These are phyloP conservation scores for Globisporangium cystogenes DNA, from an alignment of 352 stramenopile species.

Conservation along the genomic window DNA sequence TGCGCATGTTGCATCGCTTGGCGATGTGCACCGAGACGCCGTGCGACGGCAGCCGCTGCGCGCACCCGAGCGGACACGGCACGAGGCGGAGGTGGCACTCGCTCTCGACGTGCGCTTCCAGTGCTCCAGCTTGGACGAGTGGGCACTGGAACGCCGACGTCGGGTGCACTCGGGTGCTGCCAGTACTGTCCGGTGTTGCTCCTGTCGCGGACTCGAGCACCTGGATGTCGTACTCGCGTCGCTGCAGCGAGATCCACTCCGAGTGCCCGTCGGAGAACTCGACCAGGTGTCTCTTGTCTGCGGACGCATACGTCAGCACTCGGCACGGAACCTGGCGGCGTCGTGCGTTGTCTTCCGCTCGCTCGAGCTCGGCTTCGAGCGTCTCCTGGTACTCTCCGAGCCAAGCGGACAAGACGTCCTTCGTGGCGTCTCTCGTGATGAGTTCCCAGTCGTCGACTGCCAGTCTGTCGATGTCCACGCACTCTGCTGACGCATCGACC, in stretches of 20 bases:
- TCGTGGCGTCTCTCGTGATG: conserved; percentile 1
- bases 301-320: conserved; percentile 34
- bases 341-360: conserved; percentile 6
- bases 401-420: conserved; percentile 5
- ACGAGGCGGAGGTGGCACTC: conserved; percentile 49
- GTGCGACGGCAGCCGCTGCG: conserved; percentile 42
- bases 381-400: background rate
- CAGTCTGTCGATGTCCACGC: background rate
- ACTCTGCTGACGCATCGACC: background rate
- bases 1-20: conserved; percentile 61
- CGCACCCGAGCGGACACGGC: conserved; percentile 55
- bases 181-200: background rate
- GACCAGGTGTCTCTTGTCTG: conserved; percentile 31
- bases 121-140: conserved; percentile 10
- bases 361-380: conserved; percentile 6
- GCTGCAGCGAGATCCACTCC: conserved; percentile 32
- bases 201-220: background rate
- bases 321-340: conserved; percentile 17
- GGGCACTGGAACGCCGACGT: conserved; percentile 20
- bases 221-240: conserved; percentile 42
- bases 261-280: conserved; percentile 51
- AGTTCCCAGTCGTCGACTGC: conserved; percentile 1
- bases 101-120: conserved; percentile 18
- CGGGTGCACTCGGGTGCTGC: background rate
- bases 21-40: conserved; percentile 31